A percentile compares a stretch with the other conserved stretches of the same genome.
Conservation (phyloP, 2,329 filamentous ascomycete genomes). For the Penicillium sp. region DNA sequence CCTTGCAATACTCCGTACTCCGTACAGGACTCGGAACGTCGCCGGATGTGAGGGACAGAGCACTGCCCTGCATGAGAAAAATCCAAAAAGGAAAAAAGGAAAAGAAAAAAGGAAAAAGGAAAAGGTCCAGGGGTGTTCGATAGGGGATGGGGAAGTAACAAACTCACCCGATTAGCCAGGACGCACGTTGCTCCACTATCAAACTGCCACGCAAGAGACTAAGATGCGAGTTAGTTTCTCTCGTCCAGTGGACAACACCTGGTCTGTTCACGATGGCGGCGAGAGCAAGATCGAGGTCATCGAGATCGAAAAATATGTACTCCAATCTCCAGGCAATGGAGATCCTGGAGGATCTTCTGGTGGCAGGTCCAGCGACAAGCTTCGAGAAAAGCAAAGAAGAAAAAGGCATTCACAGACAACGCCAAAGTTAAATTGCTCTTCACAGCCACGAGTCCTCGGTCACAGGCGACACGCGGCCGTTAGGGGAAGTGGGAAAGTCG, state of each 20-base stretch:
- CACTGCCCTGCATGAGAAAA: slow-evolving; percentile 7
- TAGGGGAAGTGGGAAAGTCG: slow-evolving; percentile 6
- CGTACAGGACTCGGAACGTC: slow-evolving; percentile 9
- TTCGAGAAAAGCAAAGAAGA: too few species aligned
- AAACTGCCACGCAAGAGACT: slow-evolving; percentile 28
- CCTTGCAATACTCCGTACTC: too few species aligned
- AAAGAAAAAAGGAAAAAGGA: too few species aligned
- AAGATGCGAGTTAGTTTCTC: slow-evolving; percentile 5
- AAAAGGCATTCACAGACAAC: too few species aligned
- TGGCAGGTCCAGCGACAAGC: too few species aligned
- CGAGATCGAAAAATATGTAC: too few species aligned
- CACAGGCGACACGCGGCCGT: background rate
- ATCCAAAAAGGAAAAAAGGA: slow-evolving; percentile 1
- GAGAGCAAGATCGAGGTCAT: too few species aligned
- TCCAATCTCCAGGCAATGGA: too few species aligned
- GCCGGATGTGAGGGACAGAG: slow-evolving; percentile 17
- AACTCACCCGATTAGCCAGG: slow-evolving; percentile 30
- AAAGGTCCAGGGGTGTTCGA: slow-evolving; percentile 31
- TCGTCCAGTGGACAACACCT: background rate
- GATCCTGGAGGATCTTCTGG: too few species aligned
- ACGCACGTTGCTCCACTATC: slow-evolving; percentile 24
- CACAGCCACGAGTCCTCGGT: too few species aligned
- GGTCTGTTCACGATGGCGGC: background rate
- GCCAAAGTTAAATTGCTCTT: too few species aligned
- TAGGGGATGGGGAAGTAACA: slow-evolving; percentile 30